Conservation (phyloP, 441 rosid genomes). For the Croton setiger region DNA sequence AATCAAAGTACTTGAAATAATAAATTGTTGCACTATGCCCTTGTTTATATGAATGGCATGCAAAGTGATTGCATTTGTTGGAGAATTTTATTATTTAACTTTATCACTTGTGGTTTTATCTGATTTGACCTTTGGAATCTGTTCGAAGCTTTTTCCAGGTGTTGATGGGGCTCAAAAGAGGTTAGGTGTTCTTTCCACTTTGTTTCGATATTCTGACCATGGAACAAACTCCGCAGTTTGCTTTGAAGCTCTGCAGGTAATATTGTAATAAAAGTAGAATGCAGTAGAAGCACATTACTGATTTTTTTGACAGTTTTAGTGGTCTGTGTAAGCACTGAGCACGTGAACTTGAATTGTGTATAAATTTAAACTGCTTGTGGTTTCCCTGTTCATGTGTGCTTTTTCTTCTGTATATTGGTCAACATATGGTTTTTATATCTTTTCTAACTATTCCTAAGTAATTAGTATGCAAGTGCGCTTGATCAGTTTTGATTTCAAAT, state of each 20-base stretch:
- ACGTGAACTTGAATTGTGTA: background rate
- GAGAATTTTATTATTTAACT: background rate
- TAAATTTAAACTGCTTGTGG: background rate
- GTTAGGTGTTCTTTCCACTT: constrained; percentile 52
- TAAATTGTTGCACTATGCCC: background rate
- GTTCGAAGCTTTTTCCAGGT: constrained; percentile 49
- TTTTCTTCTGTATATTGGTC: background rate
- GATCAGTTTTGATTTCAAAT: background rate
- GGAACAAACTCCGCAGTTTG: constrained; percentile 50
- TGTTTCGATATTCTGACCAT: constrained; percentile 53
- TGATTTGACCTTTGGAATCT: constrained; percentile 27
- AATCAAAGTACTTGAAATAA: background rate
- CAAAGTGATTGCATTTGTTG: background rate
- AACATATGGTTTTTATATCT: background rate
- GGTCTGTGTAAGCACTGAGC: background rate
- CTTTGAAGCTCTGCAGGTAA: constrained; percentile 93
- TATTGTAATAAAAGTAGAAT: constrained; percentile 17
- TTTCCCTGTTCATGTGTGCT: background rate
- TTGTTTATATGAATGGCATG: no score
- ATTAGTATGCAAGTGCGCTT: background rate
- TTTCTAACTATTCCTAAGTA: background rate
- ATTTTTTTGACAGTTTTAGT: background rate
- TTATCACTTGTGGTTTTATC: constrained; percentile 4
- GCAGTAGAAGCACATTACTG: background rate
- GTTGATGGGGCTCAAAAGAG: constrained; percentile 40